Conservation (phyloP, 352 stramenopile species). For the Pythium dissimile region DNA sequence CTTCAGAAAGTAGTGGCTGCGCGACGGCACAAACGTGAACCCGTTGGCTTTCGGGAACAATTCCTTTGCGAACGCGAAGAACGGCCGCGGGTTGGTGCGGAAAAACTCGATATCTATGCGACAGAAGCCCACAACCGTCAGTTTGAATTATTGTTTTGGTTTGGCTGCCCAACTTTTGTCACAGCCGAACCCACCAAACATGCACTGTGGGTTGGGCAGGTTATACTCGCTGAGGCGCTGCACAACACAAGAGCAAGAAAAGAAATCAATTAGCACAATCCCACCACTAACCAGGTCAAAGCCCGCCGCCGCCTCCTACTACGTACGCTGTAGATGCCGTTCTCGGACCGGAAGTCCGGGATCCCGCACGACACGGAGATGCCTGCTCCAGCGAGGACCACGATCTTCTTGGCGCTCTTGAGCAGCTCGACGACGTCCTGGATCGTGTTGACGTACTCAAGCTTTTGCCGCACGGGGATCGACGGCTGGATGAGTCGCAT, state of each 20-base stretch:
- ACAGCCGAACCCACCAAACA: conserved; percentile 74
- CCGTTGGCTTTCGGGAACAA: conserved; percentile 77
- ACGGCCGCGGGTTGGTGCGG: conserved; percentile 92
- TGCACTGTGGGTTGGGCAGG: conserved; percentile 81
- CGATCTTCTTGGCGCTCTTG: conserved; percentile 81
- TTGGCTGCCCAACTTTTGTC: too few relatives aligned
- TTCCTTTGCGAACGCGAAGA: conserved; percentile 96
- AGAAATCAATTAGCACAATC: not conserved
- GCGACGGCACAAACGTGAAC: conserved; percentile 81
- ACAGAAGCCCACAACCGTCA: too few relatives aligned
- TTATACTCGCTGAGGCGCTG: conserved; percentile 81
- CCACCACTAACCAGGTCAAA: not conserved
- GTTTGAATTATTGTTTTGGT: too few relatives aligned
- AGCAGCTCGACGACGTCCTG: conserved; percentile 77
- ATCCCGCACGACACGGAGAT: conserved; percentile 97
- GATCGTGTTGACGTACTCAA: conserved; percentile 40
- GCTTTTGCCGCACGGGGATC: conserved; percentile 35
- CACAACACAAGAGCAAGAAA: not conserved
- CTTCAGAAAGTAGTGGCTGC: conserved; percentile 96
- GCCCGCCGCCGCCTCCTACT: not conserved
- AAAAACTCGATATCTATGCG: conserved; percentile 98
- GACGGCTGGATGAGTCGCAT: conserved; percentile 73
- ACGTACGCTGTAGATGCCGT: conserved; percentile 89
- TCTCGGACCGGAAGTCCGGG: conserved; percentile 97
- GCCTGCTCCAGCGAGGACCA: conserved; percentile 93